phyloP scores from a whole-genome alignment of 2,329 filamentous ascomycete genomes.

The Neofusicoccum umdonicola region DNA sequence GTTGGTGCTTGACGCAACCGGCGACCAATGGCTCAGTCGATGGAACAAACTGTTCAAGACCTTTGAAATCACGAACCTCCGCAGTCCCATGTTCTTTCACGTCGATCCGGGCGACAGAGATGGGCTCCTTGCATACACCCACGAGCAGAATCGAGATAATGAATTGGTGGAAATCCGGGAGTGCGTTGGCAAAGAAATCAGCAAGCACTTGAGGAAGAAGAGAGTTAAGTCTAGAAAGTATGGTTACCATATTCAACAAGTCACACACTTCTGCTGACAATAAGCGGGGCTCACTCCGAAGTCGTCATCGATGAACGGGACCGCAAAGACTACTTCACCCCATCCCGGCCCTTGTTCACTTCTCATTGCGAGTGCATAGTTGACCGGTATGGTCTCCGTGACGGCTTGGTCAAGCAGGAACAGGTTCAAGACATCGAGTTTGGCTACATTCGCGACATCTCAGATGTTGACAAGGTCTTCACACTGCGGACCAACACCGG shows the following conservation, averaged over 20 bases:
- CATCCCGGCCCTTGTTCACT: conserved; percentile 40
- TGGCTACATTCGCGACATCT: conserved; percentile 46
- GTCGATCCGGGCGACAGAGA: conserved; percentile 74
- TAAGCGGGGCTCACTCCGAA: conserved; percentile 23
- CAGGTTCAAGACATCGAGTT: conserved; percentile 62
- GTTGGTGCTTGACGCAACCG: conserved; percentile 66
- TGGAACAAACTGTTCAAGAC: conserved; percentile 70
- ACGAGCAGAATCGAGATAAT: conserved; percentile 56
- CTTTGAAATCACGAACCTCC: conserved; percentile 68
- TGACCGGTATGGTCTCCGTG: conserved; percentile 49
- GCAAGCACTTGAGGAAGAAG: conserved; percentile 73
- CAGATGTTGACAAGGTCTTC: conserved; percentile 58
- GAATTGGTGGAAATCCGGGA: conserved; percentile 70
- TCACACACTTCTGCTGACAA: not conserved
- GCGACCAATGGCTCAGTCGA: conserved; percentile 63
- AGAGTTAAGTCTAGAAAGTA: conserved; percentile 44
- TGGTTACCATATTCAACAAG: conserved; percentile 29
- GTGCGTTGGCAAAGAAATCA: conserved; percentile 76
- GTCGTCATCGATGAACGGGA: conserved; percentile 46
- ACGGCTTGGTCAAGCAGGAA: conserved; percentile 58
- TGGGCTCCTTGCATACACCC: conserved; percentile 67
- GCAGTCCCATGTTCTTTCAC: conserved; percentile 82
- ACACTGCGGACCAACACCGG: conserved; percentile 58
- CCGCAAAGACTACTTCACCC: conserved; percentile 47
- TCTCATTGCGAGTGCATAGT: conserved; percentile 42